A percentile compares a stretch with the other conserved stretches of the same genome.
These are phyloP conservation scores for Telfairia occidentalis DNA, from an alignment of 331 rosid species.

Conservation along the genomic window DNA sequence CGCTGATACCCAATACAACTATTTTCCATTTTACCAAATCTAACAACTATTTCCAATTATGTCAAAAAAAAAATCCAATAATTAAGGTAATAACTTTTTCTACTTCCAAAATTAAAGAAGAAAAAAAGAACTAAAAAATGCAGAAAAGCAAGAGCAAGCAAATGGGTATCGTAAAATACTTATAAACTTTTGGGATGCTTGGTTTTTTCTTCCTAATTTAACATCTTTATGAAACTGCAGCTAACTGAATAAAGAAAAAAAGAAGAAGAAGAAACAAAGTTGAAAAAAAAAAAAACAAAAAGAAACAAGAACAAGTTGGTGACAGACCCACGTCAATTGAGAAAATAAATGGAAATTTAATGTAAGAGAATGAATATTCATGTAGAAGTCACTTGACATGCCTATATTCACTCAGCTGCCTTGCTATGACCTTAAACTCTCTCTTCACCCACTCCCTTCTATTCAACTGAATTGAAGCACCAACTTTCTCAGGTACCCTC, in stretches of 20 bases:
- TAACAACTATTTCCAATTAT: neutral
- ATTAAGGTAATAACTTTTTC: no score
- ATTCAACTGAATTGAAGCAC: neutral
- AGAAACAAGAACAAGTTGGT: neutral
- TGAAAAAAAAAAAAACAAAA: neutral
- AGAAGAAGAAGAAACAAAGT: neutral
- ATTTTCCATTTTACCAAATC: neutral
- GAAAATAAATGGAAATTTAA: neutral
- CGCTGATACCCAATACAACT: neutral
- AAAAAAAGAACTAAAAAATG: neutral
- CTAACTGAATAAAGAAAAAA: neutral
- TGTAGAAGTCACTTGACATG: neutral
- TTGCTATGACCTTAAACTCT: slow-evolving; percentile 24
- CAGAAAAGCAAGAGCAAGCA: neutral
- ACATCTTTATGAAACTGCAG: neutral
- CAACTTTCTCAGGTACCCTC: slow-evolving; percentile 8
- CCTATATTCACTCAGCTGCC: slow-evolving; percentile 32
- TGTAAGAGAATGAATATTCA: neutral
- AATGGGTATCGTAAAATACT: neutral
- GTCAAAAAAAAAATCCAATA: no score
- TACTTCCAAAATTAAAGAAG: neutral
- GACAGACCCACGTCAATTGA: neutral
- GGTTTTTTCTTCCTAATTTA: neutral
- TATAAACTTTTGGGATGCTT: neutral
- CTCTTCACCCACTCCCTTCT: neutral